A percentile compares a stretch with the other conserved stretches of the same genome.
phyloP scores from a whole-genome alignment of 805 yeast species.

The Ogataea trehalophila region DNA sequence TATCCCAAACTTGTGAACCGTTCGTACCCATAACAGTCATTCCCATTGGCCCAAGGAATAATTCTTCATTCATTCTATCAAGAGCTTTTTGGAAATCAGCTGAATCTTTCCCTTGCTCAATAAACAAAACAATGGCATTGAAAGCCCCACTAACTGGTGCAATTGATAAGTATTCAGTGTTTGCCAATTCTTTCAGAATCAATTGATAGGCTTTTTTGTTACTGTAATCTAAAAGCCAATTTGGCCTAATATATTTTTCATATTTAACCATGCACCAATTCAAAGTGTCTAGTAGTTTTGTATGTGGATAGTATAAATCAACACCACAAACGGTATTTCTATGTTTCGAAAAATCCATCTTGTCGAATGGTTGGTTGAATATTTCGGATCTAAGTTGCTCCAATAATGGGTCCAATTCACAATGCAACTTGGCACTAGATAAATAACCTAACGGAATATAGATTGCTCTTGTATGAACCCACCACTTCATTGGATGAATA shows the following conservation, averaged over 20 bases:
- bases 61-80: constrained; percentile 63
- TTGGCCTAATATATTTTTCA: constrained; percentile 72
- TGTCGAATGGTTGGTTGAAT: constrained; percentile 58
- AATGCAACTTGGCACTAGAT: constrained; percentile 48
- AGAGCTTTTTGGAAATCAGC: constrained; percentile 49
- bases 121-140: constrained; percentile 64
- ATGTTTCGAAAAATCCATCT: constrained; percentile 62
- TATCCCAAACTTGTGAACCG: constrained; percentile 97
- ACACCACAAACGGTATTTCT: constrained; percentile 87
- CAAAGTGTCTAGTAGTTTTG: constrained; percentile 54
- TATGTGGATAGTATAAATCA: constrained; percentile 92
- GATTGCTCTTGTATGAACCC: constrained; percentile 97
- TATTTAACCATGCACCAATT: constrained; percentile 59
- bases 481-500: constrained; percentile 94
- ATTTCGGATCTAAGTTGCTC: constrained; percentile 70
- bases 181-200: constrained; percentile 65
- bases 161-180: constrained; percentile 78
- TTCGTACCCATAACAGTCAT: constrained; percentile 94
- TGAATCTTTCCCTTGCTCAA: constrained; percentile 69
- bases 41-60: constrained; percentile 87
- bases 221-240: constrained; percentile 55
- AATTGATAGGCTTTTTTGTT: constrained; percentile 54
- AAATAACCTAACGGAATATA: constrained; percentile 84
- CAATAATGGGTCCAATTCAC: constrained; percentile 61
- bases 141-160: constrained; percentile 94